Conservation (phyloP, 2,329 filamentous ascomycete genomes). For the Lasiodiplodia citricola region DNA sequence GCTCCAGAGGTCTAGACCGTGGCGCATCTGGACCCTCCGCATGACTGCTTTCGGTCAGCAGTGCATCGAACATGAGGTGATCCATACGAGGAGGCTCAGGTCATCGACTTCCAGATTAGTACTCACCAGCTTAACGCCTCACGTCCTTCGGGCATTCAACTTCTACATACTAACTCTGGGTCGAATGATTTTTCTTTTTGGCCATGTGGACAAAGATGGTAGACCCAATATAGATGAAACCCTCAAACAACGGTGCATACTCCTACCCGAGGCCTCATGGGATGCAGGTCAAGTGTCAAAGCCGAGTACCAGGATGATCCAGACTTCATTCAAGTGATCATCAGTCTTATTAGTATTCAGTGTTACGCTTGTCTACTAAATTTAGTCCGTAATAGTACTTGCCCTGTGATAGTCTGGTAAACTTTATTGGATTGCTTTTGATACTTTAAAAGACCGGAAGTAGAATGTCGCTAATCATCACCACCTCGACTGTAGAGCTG, state of each 20-base stretch:
- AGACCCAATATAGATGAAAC: background rate
- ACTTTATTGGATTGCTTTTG: too few relatives aligned
- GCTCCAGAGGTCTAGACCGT: constrained; percentile 1
- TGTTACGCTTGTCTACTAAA: too few relatives aligned
- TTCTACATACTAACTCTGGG: background rate
- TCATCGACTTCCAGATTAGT: background rate
- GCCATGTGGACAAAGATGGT: background rate
- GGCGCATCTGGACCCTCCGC: constrained; percentile 7
- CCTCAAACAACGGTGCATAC: background rate
- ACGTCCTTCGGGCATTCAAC: background rate
- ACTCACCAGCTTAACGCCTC: background rate
- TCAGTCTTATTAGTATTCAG: too few relatives aligned
- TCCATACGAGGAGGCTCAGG: constrained; percentile 18
- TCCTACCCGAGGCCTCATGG: background rate
- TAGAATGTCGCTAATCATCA: too few relatives aligned
- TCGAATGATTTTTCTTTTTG: background rate
- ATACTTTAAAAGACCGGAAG: too few relatives aligned
- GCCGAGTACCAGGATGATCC: background rate
- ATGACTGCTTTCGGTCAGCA: constrained; percentile 13
- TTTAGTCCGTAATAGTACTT: too few relatives aligned
- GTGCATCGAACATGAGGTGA: constrained; percentile 7
- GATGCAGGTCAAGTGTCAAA: background rate
- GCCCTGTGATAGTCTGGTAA: too few relatives aligned
- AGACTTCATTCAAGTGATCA: too few relatives aligned
- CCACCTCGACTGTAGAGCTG: too few relatives aligned